phyloP scores from a whole-genome alignment of 352 stramenopile genomes.

The Phytophthora fragariae region DNA sequence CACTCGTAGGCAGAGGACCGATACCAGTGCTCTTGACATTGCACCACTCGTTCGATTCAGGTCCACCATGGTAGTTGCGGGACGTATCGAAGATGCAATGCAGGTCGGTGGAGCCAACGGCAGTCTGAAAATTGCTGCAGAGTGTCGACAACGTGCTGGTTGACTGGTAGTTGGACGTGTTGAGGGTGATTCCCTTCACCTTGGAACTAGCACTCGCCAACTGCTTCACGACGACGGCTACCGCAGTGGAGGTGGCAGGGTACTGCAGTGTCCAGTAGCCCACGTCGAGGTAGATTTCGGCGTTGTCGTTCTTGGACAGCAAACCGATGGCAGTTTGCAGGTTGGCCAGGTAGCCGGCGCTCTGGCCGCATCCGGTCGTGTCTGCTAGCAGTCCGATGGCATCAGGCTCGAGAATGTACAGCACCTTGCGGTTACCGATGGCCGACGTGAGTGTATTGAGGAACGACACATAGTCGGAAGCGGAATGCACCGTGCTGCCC shows the following conservation, averaged over 20 bases:
- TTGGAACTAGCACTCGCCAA: constrained; percentile 36
- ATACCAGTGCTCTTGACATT: constrained; percentile 72
- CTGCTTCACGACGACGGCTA: constrained; percentile 53
- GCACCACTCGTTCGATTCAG: constrained; percentile 68
- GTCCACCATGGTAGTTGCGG: constrained; percentile 59
- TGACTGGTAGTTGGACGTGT: constrained; percentile 83
- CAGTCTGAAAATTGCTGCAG: constrained; percentile 69
- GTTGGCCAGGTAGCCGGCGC: constrained; percentile 59
- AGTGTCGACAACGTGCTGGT: constrained; percentile 52
- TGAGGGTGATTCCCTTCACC: constrained; percentile 76
- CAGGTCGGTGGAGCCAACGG: constrained; percentile 44
- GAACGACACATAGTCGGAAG: constrained; percentile 57
- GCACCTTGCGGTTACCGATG: constrained; percentile 63
- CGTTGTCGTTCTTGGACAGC: constrained; percentile 69
- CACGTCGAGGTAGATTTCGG: constrained; percentile 77
- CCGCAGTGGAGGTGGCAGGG: constrained; percentile 21
- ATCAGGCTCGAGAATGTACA: constrained; percentile 79
- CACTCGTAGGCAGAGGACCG: constrained; percentile 54
- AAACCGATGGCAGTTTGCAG: constrained; percentile 55
- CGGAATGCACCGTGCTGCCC: constrained; percentile 47
- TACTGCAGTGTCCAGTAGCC: constrained; percentile 68
- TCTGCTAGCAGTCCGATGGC: constrained; percentile 64
- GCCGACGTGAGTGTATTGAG: constrained; percentile 50
- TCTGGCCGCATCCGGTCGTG: constrained; percentile 41
- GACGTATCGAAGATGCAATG: constrained; percentile 75